Evolutionary conservation across 2,329 filamentous ascomycete species (phyloP), one percentile per base, ranked within the genome.

Genomic region (Penicillium sp.): DNA sequence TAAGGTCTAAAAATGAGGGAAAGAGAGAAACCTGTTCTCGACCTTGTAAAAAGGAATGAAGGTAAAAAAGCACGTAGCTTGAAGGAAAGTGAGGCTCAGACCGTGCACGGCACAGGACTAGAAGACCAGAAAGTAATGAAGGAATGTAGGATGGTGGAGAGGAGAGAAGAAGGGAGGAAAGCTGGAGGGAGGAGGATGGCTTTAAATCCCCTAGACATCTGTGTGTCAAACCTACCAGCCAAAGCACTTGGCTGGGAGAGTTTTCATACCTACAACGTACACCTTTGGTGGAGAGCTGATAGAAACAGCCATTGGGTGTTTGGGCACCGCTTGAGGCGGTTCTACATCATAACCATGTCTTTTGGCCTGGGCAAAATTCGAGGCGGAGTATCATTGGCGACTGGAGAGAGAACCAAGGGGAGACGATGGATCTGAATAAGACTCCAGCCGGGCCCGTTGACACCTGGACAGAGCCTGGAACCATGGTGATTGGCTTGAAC

Each of bases 101-200:
- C 66, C 65, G 67, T 68, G 63, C 65, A 65, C 68, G 64, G 68
- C 68, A 70, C 65, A 68, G 63, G 64, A 59, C 60, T 62, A 51
- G 57, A 52, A 46, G 45, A 54, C 32, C 39, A 34, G 32, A 26
- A 57, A 57, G 34, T 26, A 46, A 59, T 47, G 45, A 60, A 61
- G 45, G 61, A 59, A 48, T 50, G 55, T 32, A 48, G 32, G 46
- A 19, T 43, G 52, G 39, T 35, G 38, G 44, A 36, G 44, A 39
- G 47, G 51, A 39, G 38, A 34, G 50, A 45, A 52, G 16, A 56
- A 49, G 23, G 50, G 36, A 32, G 35, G 23, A 45, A 36, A 55
- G 43, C 36, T 30, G 16, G 42, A 40, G 53, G 49, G 46, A 39
- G 52, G 35, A n/a, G 35, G 39, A 48, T 32, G 50, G 36, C 27